These are phyloP conservation scores for Solanum ahanhuiri DNA, from an alignment of 257 asterid genomes.

Conservation along the genomic window DNA sequence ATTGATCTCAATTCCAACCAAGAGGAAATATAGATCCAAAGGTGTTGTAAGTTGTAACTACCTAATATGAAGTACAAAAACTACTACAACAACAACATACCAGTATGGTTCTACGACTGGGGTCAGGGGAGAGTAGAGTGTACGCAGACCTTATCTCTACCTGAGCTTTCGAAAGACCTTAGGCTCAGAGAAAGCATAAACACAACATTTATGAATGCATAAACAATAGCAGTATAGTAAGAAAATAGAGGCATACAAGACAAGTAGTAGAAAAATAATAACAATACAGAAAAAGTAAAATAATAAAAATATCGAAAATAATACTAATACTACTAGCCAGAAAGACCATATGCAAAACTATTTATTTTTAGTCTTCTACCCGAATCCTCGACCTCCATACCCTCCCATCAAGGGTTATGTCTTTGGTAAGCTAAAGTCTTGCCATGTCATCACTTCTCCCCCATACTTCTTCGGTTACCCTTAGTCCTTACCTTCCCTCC, in stretches of 20 bases:
- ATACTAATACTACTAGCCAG: not conserved
- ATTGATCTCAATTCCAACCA: not conserved
- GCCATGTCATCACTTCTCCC: not conserved
- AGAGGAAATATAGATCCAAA: not conserved
- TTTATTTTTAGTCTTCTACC: not conserved
- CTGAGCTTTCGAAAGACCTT: not conserved
- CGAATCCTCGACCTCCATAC: not conserved
- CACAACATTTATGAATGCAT: not conserved
- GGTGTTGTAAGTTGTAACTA: not conserved
- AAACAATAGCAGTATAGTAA: not conserved
- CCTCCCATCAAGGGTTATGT: not conserved
- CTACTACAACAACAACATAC: not conserved
- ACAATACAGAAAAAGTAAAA: not conserved
- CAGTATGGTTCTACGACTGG: not conserved
- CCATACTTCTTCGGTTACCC: not conserved
- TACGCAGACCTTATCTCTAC: not conserved
- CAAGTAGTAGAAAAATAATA: not conserved
- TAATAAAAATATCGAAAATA: not conserved
- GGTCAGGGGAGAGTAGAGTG: not conserved
- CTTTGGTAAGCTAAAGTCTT: not conserved
- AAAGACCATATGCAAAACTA: not conserved
- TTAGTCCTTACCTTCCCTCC: not conserved
- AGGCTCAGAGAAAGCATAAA: not conserved
- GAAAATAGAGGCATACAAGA: not conserved
- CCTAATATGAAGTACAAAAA: not conserved